Conservation (phyloP, 495 filamentous ascomycete species). For the Penicillium macrosclerotiorum region DNA sequence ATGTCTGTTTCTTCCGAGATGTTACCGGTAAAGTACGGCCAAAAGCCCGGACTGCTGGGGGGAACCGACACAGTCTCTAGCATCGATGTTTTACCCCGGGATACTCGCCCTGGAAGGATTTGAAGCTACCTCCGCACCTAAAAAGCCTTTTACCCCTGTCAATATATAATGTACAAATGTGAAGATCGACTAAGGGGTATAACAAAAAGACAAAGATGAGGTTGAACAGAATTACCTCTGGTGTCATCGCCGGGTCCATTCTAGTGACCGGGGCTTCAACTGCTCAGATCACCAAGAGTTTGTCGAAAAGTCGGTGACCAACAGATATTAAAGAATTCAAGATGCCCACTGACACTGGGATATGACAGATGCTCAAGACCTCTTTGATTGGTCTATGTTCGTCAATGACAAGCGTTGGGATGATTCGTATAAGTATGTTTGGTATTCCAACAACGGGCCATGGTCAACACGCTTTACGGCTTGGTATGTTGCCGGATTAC, state of each 20-base stretch:
- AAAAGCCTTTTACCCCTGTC: too few relatives aligned
- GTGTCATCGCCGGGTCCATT: not conserved
- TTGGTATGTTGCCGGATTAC: conserved; percentile 29
- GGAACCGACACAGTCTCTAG: too few relatives aligned
- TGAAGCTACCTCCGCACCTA: too few relatives aligned
- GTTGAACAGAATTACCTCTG: not conserved
- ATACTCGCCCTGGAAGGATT: too few relatives aligned
- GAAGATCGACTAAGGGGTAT: too few relatives aligned
- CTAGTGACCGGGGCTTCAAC: conserved; percentile 5
- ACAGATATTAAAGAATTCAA: too few relatives aligned
- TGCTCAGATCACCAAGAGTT: conserved; percentile 12
- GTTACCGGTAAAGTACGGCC: too few relatives aligned
- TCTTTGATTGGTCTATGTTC: conserved; percentile 30
- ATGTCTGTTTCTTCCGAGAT: too few relatives aligned
- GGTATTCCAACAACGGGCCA: conserved; percentile 26
- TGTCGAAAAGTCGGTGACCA: conserved; percentile 5
- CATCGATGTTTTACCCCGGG: too few relatives aligned
- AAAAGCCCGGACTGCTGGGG: too few relatives aligned
- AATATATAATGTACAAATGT: too few relatives aligned
- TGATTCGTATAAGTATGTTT: conserved; percentile 28
- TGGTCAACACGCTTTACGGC: conserved; percentile 32
- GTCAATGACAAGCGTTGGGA: conserved; percentile 30
- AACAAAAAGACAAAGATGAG: not conserved
- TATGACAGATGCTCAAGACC: conserved; percentile 27
- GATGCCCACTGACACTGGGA: not conserved